phyloP scores from a whole-genome alignment of 164 flowering plant genomes.

The Macadamia tetraphylla region DNA sequence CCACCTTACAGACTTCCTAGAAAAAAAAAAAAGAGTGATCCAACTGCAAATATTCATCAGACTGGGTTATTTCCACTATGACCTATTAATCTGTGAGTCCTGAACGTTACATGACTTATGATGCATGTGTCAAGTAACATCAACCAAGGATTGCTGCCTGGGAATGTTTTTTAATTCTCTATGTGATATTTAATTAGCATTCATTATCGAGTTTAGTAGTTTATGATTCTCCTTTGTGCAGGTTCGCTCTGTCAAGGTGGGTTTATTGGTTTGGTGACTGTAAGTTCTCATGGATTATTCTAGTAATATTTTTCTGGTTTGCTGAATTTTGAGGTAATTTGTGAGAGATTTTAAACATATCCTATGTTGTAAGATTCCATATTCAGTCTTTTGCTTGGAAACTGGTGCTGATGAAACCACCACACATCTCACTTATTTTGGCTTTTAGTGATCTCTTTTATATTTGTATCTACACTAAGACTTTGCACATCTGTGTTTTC shows the following conservation, averaged over 20 bases:
- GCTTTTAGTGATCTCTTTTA: too few species aligned
- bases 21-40: too few species aligned
- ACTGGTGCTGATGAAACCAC: not conserved
- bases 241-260: conserved; percentile 97
- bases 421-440: not conserved
- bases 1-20: too few species aligned
- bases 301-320: not conserved
- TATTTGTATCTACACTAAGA: too few species aligned
- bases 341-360: not conserved
- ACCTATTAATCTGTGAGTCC: too few species aligned
- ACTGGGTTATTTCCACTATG: too few species aligned
- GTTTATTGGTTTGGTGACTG: conserved; percentile 29
- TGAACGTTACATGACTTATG: too few species aligned
- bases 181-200: not conserved
- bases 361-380: not conserved
- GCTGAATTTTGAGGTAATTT: not conserved
- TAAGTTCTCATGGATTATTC: conserved; percentile 20
- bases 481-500: too few species aligned
- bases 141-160: not conserved
- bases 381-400: not conserved
- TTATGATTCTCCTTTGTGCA: conserved; percentile 32
- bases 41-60: too few species aligned
- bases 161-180: not conserved
- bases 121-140: too few species aligned
- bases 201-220: conserved; percentile 2